These are phyloP conservation scores for Penicillium egyptiacum DNA, from an alignment of 495 filamentous ascomycete genomes.

Conservation along the genomic window DNA sequence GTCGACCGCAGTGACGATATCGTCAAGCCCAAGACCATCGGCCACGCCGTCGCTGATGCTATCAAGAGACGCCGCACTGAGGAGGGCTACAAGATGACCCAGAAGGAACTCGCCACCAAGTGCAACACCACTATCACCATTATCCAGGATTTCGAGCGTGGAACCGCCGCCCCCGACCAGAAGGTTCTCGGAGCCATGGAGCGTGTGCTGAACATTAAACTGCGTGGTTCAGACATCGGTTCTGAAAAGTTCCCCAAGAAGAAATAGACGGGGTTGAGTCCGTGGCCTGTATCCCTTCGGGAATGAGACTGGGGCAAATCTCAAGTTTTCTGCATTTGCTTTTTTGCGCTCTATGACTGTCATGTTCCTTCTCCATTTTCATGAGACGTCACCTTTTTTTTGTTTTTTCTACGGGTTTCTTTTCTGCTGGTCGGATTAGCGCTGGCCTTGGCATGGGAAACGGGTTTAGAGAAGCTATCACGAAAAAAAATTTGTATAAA, in stretches of 20 bases:
- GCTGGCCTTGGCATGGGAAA: constrained; percentile 39
- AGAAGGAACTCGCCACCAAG: constrained; percentile 94
- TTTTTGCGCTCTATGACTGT: constrained; percentile 26
- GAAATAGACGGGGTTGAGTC: constrained; percentile 48
- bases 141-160: constrained; percentile 83
- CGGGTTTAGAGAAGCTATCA: constrained; percentile 27
- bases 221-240: constrained; percentile 76
- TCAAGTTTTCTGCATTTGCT: constrained; percentile 24
- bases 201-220: constrained; percentile 79
- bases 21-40: constrained; percentile 90
- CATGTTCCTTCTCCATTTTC: constrained; percentile 21
- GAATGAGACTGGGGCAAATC: constrained; percentile 17
- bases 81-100: constrained; percentile 80
- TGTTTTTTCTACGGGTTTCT: constrained; percentile 23
- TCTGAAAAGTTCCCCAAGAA: constrained; percentile 73
- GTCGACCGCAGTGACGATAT: constrained; percentile 98
- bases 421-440: constrained; percentile 43
- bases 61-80: constrained; percentile 76
- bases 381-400: constrained; percentile 16
- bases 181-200: constrained; percentile 80
- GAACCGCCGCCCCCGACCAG: constrained; percentile 77
- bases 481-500: constrained; percentile 29
- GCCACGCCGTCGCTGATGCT: constrained; percentile 72
- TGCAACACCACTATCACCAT: constrained; percentile 81
- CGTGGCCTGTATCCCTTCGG: constrained; percentile 28